Conservation (phyloP, 1,139 yeast genomes). For the Geotrichum phurueaensis region DNA sequence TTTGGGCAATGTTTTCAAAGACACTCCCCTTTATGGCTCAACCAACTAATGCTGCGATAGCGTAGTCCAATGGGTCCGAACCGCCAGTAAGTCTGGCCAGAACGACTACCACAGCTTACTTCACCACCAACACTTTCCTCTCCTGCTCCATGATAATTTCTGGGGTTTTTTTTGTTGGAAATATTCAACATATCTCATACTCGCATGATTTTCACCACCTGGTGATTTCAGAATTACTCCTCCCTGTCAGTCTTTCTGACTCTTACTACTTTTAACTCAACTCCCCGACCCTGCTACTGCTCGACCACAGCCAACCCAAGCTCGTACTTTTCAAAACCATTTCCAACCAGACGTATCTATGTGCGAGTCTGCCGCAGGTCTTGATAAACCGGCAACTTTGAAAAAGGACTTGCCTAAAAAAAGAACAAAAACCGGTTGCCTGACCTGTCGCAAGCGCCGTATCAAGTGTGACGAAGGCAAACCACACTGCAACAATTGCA, state of each 20-base stretch:
- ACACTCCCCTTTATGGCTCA: no score
- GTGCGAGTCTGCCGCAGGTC: not conserved
- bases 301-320: not conserved
- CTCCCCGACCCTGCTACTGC: not conserved
- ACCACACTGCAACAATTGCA: constrained; percentile 26
- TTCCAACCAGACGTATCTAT: not conserved
- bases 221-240: not conserved
- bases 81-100: no score
- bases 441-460: constrained; percentile 29
- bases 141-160: no score
- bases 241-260: not conserved
- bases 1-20: no score
- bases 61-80: no score
- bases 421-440: constrained; percentile 29
- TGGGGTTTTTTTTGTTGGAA: no score
- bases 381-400: not conserved
- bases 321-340: not conserved
- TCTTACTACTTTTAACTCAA: not conserved
- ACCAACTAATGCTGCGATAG: no score
- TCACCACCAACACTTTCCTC: no score
- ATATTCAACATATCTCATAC: no score
- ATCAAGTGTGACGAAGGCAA: constrained; percentile 29
- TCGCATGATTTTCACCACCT: not conserved
- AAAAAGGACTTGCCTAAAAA: not conserved
- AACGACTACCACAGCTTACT: no score